Conservation (phyloP, 257 asterid genomes). For the Primulina huaijiensis region DNA sequence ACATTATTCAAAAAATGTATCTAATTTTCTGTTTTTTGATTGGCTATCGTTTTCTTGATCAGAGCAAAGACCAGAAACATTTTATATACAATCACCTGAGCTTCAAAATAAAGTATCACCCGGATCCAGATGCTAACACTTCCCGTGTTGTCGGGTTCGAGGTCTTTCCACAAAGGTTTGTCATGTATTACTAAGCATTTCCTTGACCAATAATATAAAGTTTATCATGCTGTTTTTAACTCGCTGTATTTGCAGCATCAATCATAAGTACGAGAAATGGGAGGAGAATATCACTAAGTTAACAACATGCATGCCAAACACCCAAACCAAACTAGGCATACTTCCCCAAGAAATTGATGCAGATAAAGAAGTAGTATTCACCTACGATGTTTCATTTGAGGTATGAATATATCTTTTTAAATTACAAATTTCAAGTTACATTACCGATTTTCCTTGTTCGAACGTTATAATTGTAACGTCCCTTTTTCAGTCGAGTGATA, state of each 20-base stretch:
- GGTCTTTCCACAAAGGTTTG: conserved; percentile 51
- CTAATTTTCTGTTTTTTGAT: not conserved
- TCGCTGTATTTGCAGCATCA: conserved; percentile 29
- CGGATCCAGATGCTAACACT: conserved; percentile 37
- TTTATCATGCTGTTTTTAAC: not conserved
- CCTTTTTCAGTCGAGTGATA: conserved; percentile 42
- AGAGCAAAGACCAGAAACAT: conserved; percentile 41
- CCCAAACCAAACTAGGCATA: conserved; percentile 20
- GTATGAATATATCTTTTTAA: conserved; percentile 22
- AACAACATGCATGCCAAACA: conserved; percentile 34
- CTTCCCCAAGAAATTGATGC: conserved; percentile 44
- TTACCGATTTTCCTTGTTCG: not conserved
- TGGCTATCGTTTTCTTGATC: conserved; percentile 16
- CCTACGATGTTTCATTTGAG: conserved; percentile 54
- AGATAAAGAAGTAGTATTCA: conserved; percentile 44
- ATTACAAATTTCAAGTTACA: not conserved
- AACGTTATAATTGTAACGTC: not conserved
- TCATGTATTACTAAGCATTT: conserved; percentile 17
- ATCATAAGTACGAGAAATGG: conserved; percentile 45
- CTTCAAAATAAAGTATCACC: conserved; percentile 53
- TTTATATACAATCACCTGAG: conserved; percentile 45
- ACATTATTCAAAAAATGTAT: not conserved
- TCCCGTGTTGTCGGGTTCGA: conserved; percentile 56
- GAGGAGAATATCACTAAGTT: conserved; percentile 36
- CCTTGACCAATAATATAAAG: not conserved